Conservation (phyloP, 257 asterid genomes). For the Rubia yunnanensis region DNA sequence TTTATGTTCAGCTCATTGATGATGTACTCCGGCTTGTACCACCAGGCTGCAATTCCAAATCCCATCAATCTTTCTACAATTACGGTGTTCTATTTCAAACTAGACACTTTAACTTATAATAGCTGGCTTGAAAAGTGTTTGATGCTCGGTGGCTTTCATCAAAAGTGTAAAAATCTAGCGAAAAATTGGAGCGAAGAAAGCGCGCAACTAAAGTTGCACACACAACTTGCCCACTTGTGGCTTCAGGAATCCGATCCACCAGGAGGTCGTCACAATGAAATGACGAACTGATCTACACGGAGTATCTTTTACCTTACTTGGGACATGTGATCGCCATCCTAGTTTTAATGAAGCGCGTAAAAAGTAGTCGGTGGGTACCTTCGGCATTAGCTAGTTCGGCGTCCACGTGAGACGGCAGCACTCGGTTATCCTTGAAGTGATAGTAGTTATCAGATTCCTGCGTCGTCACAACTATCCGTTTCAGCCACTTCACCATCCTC, state of each 20-base stretch:
- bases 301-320: no score
- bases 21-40: slow-evolving; percentile 84
- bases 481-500: slow-evolving; percentile 93
- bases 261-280: no score
- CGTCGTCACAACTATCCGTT: slow-evolving; percentile 59
- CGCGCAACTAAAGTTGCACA: no score
- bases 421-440: slow-evolving; percentile 67
- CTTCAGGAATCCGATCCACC: neutral
- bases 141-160: no score
- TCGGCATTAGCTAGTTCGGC: slow-evolving; percentile 81
- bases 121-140: no score
- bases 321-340: neutral
- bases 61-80: no score
- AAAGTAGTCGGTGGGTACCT: slow-evolving; percentile 30
- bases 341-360: no score
- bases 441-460: slow-evolving; percentile 64
- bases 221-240: neutral
- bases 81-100: no score
- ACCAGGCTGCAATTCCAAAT: slow-evolving; percentile 58
- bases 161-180: no score
- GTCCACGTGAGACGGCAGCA: slow-evolving; percentile 83
- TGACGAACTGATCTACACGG: no score
- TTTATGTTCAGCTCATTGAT: slow-evolving; percentile 88
- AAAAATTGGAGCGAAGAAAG: no score
- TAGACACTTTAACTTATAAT: no score